Evolutionary conservation across 768 basidiomycete species (phyloP), one percentile per base, ranked within the genome.

Genomic region (Lentinus brumalis): DNA sequence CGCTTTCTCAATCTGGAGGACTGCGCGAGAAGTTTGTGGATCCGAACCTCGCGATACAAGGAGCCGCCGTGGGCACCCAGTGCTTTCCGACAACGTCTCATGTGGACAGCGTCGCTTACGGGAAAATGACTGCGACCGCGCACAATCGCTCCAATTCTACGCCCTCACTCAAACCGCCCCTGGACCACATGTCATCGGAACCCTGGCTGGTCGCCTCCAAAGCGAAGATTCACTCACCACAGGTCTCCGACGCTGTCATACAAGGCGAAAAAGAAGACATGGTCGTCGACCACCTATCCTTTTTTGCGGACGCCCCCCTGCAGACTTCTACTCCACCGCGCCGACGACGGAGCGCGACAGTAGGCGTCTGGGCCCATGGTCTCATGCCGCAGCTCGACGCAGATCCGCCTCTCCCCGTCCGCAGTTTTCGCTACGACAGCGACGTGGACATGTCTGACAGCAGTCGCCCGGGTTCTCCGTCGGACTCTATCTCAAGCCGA

Each of bases 1-100:
- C 78, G 1, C 74, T 78, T n/a, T 79, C 82, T 15, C 65, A 52
- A 35, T 63, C 55, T 31, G 57, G 60, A 5, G 52, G 56, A 11
- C 45, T 59, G n/a, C 59, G 9, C 18, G 62, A 63, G 30, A 63
- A 63, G 16, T 5, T 32, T 2, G 50, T 56, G 10, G 62, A 63
- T 29, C 42, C 38, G 15, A 63, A 63, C 32, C 14, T 52, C 10
- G 3, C 35, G 35, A 35, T 35, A 18, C 26, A 10, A 15, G 5
- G 9, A 15, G 45, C 9, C n/a, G 11, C 31, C 6, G 3, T 6
- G 11, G 31, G 5, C 38, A 2, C 21, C 9, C 6, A 10, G 6
- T 12, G 2, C 38, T n/a, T 16, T n/a, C 29, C 11, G 16, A 5
- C 32, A 11, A 26, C n/a, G 14, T 26, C 14, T 26, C n/a, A 15